phyloP scores from a whole-genome alignment of 345 rosid species.

The Murraya paniculata region DNA sequence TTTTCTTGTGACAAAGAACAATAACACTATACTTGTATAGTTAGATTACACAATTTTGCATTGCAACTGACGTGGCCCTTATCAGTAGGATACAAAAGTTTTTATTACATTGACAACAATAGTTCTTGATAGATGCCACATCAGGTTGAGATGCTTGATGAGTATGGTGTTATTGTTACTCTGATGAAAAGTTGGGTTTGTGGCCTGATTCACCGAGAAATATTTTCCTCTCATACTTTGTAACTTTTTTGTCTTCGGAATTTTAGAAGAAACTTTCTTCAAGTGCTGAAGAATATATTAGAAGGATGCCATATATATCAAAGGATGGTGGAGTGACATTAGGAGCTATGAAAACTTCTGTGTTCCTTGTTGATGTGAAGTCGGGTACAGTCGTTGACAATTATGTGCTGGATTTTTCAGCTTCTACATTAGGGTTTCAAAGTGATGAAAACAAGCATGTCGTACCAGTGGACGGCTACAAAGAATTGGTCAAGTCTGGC shows the following conservation, averaged over 20 bases:
- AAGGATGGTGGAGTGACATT: slow-evolving; percentile 53
- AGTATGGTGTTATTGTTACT: no score
- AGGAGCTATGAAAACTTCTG: slow-evolving; percentile 55
- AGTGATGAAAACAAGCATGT: slow-evolving; percentile 29
- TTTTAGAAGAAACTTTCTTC: slow-evolving; percentile 29
- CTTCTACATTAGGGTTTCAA: slow-evolving; percentile 21
- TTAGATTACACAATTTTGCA: no score
- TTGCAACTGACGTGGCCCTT: no score
- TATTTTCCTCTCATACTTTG: not conserved
- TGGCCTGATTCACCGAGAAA: not conserved
- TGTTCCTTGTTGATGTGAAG: slow-evolving; percentile 51
- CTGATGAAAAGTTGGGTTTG: not conserved
- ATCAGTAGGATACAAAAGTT: no score
- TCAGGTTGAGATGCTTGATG: no score
- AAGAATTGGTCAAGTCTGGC: slow-evolving; percentile 28
- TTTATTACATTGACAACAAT: no score
- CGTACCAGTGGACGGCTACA: slow-evolving; percentile 26
- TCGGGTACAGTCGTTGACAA: slow-evolving; percentile 51
- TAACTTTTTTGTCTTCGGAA: no score
- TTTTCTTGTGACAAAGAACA: not conserved
- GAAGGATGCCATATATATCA: slow-evolving; percentile 42
- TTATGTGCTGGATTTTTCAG: slow-evolving; percentile 32
- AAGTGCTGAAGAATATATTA: slow-evolving; percentile 51
- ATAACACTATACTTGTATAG: not conserved
- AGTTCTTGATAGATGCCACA: no score